These are phyloP conservation scores for Lyophyllum shimeji DNA, from an alignment of 768 basidiomycete species.

Conservation along the genomic window DNA sequence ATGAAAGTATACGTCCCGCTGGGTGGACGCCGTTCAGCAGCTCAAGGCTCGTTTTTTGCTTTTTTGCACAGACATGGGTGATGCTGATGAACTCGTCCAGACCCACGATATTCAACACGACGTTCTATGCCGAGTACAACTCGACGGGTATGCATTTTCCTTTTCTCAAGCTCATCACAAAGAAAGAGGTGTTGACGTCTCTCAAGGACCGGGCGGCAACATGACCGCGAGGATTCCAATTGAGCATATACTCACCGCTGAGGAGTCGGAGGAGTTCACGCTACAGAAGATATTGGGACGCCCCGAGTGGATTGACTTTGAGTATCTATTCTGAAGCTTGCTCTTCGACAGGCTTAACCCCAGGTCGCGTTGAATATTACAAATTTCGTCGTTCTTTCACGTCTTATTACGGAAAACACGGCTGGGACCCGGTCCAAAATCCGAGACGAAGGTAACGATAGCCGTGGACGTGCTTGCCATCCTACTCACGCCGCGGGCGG, in stretches of 20 bases:
- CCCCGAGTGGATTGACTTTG: conserved; percentile 57
- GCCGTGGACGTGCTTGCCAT: too few species aligned
- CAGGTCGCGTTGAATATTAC: too few species aligned
- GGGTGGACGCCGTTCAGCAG: conserved; percentile 52
- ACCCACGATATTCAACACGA: conserved; percentile 48
- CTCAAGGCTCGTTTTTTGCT: conserved; percentile 40
- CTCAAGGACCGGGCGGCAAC: conserved; percentile 56
- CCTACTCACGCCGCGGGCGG: not conserved
- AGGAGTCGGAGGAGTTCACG: conserved; percentile 41
- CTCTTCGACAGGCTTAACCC: not conserved
- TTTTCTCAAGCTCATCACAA: not conserved
- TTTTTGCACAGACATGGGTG: too few species aligned
- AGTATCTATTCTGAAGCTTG: conserved; percentile 40
- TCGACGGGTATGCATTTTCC: conserved; percentile 42
- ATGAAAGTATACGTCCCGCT: conserved; percentile 47
- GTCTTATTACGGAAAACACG: not conserved
- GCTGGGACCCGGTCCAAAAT: too few species aligned
- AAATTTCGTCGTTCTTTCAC: too few species aligned
- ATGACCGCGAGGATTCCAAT: conserved; percentile 39
- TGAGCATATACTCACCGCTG: conserved; percentile 45
- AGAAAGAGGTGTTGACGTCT: not conserved
- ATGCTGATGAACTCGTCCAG: conserved; percentile 22
- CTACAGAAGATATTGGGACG: conserved; percentile 51
- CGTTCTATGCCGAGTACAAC: conserved; percentile 57
- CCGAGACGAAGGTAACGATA: too few species aligned